Base-by-base conservation (phyloP, 1,139 yeast genomes). In the Suhomyces bribrorum region DNA sequence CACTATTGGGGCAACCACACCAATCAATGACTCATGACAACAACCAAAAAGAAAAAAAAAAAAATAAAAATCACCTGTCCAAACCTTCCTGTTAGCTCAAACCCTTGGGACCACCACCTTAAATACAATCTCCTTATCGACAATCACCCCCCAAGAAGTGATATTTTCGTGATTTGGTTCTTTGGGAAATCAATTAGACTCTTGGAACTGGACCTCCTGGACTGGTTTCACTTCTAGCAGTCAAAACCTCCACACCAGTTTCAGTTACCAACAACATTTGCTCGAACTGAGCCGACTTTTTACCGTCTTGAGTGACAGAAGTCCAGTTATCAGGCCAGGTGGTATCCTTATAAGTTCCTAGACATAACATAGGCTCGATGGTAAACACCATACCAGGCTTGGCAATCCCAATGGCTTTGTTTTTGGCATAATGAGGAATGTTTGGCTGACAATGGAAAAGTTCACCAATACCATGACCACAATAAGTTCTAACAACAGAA, bases 281-380 rank as follows among this genome's bases (percentile, higher is more conserved):
- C 65, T 94, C 95, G 54, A 94, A 94, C 64, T 94, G 99, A 1
- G 99, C 98, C 49, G 92, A 83, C 44, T 76, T 69, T 57, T 81
- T 79, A 38, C 97, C 97, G 58, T 92, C 97, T 40, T 79, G 81
- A 14, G 97, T 92, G 17, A 81, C 78, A 1, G 95, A 79, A 9
- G 99, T 94, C 99, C 99, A 94, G 64, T 87, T 86, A 62, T 94
- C 99, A 1, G 98, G 98, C 99, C 99, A 94, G 37, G 82, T 73
- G 43, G 77, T 66, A 61, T 90, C 98, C 54, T 79, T 79, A 67
- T 79, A 83, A 1, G 84, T 69, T n/a, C 98, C 98, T 48, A 83
- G 70, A 57, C 88, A 86, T 52, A 94, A 77, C 99, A 94, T 94
- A 32, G 99, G 99, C 65, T 94, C 99, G 43, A 94, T 89, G 14